A percentile compares a stretch with the other conserved stretches of the same genome.
Conservation (phyloP, 2,329 filamentous ascomycete species). For the Aspergillus neoniger region DNA sequence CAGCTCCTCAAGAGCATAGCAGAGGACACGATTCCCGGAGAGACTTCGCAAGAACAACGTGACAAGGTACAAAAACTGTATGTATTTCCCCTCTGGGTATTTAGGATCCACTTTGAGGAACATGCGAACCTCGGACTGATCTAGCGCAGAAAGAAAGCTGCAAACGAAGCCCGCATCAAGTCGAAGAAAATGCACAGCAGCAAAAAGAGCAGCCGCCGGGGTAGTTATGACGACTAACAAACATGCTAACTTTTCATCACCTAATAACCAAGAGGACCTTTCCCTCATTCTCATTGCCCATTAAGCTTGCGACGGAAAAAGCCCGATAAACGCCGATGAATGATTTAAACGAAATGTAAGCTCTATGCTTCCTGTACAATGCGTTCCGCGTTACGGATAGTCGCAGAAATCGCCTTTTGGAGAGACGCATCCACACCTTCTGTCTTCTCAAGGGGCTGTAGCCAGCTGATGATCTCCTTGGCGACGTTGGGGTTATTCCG, state of each 20-base stretch:
- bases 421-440: conserved; percentile 56
- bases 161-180: conserved; percentile 60
- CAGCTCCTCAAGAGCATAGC: conserved; percentile 56
- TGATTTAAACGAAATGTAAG: conserved; percentile 11
- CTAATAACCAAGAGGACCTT: conserved; percentile 7
- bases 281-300: conserved; percentile 4
- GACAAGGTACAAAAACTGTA: conserved; percentile 58
- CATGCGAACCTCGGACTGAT: conserved; percentile 2
- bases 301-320: conserved; percentile 10
- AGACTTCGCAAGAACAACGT: conserved; percentile 59
- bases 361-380: conserved; percentile 27
- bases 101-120: background rate
- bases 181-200: conserved; percentile 62
- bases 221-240: conserved; percentile 41
- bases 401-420: conserved; percentile 52
- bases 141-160: conserved; percentile 53
- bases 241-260: conserved; percentile 26
- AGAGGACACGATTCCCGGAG: conserved; percentile 56
- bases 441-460: conserved; percentile 49
- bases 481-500: conserved; percentile 46
- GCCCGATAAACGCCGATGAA: conserved; percentile 29
- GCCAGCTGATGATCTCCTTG: conserved; percentile 50
- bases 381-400: conserved; percentile 38
- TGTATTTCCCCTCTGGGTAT: conserved; percentile 17
- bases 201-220: conserved; percentile 60